These are phyloP conservation scores for Cyclostephanos tholiformis DNA, from an alignment of 108 stramenopile species.

Conservation along the genomic window DNA sequence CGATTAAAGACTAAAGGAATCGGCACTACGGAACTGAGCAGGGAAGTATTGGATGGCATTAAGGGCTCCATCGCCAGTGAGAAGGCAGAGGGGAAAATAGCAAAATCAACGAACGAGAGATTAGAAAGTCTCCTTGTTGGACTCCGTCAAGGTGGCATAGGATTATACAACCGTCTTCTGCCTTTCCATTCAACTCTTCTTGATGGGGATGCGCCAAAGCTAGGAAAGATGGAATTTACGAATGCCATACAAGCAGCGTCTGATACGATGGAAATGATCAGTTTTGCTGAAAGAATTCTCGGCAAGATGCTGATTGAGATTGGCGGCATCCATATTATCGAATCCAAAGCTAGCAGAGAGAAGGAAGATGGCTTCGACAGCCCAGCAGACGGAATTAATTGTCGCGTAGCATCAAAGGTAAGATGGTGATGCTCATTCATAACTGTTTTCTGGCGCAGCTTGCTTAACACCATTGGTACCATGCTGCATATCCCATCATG, in stretches of 20 bases:
- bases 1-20: constrained; percentile 56
- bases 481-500: not conserved
- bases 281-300: constrained; percentile 48
- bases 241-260: constrained; percentile 50
- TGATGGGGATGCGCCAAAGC: constrained; percentile 49
- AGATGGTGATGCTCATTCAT: constrained; percentile 5
- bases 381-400: constrained; percentile 19
- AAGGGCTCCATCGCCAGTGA: constrained; percentile 47
- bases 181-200: constrained; percentile 58
- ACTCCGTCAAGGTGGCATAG: constrained; percentile 67
- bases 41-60: constrained; percentile 58
- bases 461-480: not conserved
- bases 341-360: constrained; percentile 22
- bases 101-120: constrained; percentile 62
- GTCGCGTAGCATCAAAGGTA: constrained; percentile 35
- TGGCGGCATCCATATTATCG: constrained; percentile 45
- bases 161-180: constrained; percentile 67
- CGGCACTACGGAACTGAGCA: constrained; percentile 64
- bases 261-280: constrained; percentile 59
- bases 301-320: constrained; percentile 53
- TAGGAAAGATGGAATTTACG: constrained; percentile 51
- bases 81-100: constrained; percentile 57
- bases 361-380: constrained; percentile 25
- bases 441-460: constrained; percentile 12
- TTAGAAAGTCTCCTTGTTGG: constrained; percentile 65